Conservation (phyloP, 768 basidiomycete genomes). For the Amanita muscaria region DNA sequence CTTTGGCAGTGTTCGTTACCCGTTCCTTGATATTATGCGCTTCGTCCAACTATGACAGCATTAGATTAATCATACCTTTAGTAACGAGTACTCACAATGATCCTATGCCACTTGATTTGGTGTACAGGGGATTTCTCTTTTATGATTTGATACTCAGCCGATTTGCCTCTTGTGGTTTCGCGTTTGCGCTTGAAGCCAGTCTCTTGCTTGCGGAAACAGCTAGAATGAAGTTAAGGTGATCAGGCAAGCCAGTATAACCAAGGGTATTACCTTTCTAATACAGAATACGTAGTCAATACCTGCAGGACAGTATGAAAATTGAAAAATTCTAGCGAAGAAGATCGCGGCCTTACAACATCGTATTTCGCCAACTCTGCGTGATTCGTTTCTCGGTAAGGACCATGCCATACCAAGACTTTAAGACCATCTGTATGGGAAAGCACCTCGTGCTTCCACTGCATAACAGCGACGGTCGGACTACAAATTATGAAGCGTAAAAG, state of each 20-base stretch:
- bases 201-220: constrained; percentile 87
- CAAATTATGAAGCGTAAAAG: constrained; percentile 23
- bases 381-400: constrained; percentile 60
- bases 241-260: background rate
- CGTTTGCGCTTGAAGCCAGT: constrained; percentile 88
- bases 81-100: constrained; percentile 44
- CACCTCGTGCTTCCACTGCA: constrained; percentile 94
- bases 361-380: constrained; percentile 65
- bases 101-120: constrained; percentile 73
- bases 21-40: constrained; percentile 99
- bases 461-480: constrained; percentile 48
- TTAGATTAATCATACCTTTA: background rate
- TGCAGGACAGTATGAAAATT: constrained; percentile 20
- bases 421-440: constrained; percentile 74
- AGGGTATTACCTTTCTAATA: constrained; percentile 56
- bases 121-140: constrained; percentile 88
- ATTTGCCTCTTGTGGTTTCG: too few relatives aligned
- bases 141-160: too few relatives aligned
- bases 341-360: constrained; percentile 59
- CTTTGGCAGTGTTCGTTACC: constrained; percentile 90
- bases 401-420: constrained; percentile 91
- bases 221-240: constrained; percentile 20
- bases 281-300: constrained; percentile 82
- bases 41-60: constrained; percentile 64
- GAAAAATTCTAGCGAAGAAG: background rate